Evolutionary conservation across 768 basidiomycete genomes (phyloP), one percentile per base, ranked within the genome.

Genomic region (Saitozyma podzolica): DNA sequence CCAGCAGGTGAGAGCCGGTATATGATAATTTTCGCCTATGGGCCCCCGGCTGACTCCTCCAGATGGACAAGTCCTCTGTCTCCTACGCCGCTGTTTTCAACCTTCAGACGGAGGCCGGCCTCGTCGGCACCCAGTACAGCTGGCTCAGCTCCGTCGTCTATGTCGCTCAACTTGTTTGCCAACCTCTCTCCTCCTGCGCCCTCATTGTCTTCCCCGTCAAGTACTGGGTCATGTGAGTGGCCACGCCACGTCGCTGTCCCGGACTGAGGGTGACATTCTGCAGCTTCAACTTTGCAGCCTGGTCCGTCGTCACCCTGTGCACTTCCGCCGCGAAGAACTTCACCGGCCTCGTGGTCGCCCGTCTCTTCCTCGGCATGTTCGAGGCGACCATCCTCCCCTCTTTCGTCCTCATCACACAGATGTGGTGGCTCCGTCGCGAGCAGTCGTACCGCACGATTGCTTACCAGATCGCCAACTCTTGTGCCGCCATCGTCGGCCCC

Each of bases 11-110:
- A 50, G 60, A n/a, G n/a, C n/a, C n/a, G n/a, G n/a, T n/a, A n/a
- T n/a, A n/a, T n/a, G n/a, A n/a, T n/a, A n/a, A n/a, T n/a, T n/a
- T n/a, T n/a, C n/a, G n/a, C n/a, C n/a, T n/a, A n/a, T n/a, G n/a
- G n/a, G n/a, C n/a, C n/a, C 49, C 11, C 10, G 41, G 29, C 29
- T 29, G 19, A 54, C 29, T 5, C 29, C 2, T 47, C 16, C 53
- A 70, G 48, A 54, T 73, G 16, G 71, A 73, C 60, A 73, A 84
- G 80, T 83, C 82, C 5, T 82, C 83, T 0, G 75, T 85, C 41
- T 83, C 83, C 17, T 84, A 84, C 61, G 81, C 83, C 1, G 83
- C 83, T 13, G 83, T 84, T 8, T 84, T 83, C 68, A 79, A 80
- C 40, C 80, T 84, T 14, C 80, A 81, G 11, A 56, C 74, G 14